Conservation (phyloP, 2,329 filamentous ascomycete genomes). For the Alternaria sp. region DNA sequence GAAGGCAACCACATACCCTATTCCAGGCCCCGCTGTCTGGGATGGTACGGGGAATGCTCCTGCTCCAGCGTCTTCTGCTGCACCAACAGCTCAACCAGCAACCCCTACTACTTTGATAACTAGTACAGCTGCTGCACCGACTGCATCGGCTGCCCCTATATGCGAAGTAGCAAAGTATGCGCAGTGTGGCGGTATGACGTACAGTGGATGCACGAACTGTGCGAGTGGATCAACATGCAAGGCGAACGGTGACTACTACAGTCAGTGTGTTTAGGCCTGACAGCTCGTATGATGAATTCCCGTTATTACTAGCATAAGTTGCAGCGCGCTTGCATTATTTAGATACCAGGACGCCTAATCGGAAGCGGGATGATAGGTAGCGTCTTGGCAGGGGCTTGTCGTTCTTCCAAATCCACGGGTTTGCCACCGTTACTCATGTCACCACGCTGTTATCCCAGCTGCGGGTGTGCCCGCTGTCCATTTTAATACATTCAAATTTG, state of each 20-base stretch:
- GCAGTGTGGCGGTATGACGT: slow-evolving; percentile 36
- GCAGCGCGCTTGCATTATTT: not conserved
- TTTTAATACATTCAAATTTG: slow-evolving; percentile 1
- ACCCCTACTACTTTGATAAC: slow-evolving; percentile 31
- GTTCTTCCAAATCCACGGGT: not conserved
- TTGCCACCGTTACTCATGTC: not conserved
- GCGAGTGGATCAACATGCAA: slow-evolving; percentile 30
- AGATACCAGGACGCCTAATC: not conserved
- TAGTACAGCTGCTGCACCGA: slow-evolving; percentile 15
- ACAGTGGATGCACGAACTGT: slow-evolving; percentile 34
- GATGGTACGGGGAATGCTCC: slow-evolving; percentile 26
- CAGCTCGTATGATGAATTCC: not conserved
- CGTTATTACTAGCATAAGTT: not conserved
- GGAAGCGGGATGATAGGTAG: not conserved
- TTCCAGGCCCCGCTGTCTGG: slow-evolving; percentile 41
- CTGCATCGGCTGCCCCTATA: slow-evolving; percentile 16
- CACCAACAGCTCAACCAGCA: slow-evolving; percentile 7
- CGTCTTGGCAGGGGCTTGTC: not conserved
- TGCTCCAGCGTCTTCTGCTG: slow-evolving; percentile 13
- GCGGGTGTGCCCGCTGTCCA: not conserved
- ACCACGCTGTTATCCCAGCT: not conserved
- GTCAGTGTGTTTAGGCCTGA: slow-evolving; percentile 26
- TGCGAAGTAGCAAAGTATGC: slow-evolving; percentile 29
- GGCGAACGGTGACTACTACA: slow-evolving; percentile 37
- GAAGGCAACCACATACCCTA: slow-evolving; percentile 36